Percentiles rank a stretch among this genome's conserved stretches.
phyloP scores from a whole-genome alignment of 1,139 yeast species.

The Taphrina deformans region DNA sequence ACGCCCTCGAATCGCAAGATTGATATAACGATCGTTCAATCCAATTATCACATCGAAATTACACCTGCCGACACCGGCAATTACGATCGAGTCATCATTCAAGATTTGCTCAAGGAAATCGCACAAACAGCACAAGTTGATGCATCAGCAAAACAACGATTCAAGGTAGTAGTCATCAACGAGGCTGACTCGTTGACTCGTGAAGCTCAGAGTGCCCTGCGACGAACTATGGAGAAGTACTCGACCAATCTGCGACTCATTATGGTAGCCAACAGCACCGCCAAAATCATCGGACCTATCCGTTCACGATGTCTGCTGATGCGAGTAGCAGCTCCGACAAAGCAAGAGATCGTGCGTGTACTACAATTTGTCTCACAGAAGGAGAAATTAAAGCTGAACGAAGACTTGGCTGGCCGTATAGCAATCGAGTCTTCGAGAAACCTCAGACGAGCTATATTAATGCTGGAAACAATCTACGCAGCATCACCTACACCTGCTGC shows the following conservation, averaged over 20 bases:
- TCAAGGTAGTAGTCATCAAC: conserved; percentile 78
- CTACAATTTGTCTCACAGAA: conserved; percentile 57
- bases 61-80: conserved; percentile 97
- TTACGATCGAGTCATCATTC: conserved; percentile 90
- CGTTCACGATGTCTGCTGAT: conserved; percentile 86
- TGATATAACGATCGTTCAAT: conserved; percentile 86
- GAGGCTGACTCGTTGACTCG: conserved; percentile 91
- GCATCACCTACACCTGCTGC: conserved; percentile 48
- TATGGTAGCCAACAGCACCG: conserved; percentile 81
- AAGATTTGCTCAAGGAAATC: conserved; percentile 85
- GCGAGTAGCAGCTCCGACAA: conserved; percentile 79
- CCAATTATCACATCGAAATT: conserved; percentile 86
- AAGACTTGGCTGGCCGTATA: conserved; percentile 53
- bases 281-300: conserved; percentile 90
- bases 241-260: conserved; percentile 82
- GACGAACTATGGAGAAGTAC: conserved; percentile 98
- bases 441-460: conserved; percentile 71
- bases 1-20: conserved; percentile 71
- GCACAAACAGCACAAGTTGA: conserved; percentile 96
- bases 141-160: conserved; percentile 67
- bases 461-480: conserved; percentile 81
- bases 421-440: conserved; percentile 65
- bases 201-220: conserved; percentile 95
- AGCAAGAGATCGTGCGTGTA: conserved; percentile 57
- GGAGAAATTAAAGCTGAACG: conserved; percentile 56